Conservation (phyloP, 1,284 basidiomycete genomes). For the Stygiomarasmius scandens region DNA sequence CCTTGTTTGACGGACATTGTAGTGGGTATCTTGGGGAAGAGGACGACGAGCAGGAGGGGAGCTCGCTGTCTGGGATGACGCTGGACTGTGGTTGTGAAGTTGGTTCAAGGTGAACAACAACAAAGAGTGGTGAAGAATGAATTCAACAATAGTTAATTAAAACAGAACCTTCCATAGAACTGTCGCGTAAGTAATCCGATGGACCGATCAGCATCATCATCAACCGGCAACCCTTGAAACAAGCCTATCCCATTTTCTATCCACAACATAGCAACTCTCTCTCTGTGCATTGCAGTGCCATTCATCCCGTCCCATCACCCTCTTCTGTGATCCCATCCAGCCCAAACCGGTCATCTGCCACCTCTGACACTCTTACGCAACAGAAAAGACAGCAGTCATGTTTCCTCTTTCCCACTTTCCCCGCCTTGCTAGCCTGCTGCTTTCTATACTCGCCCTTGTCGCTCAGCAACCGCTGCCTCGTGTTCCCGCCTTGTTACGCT, state of each 20-base stretch:
- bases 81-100: conserved; percentile 11
- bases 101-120: conserved; percentile 15
- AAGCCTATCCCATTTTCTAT: not conserved
- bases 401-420: too few relatives aligned
- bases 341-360: too few relatives aligned
- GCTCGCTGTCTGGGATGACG: conserved; percentile 14
- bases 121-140: conserved; percentile 23
- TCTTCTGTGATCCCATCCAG: not conserved
- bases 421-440: too few relatives aligned
- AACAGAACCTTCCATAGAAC: conserved; percentile 15
- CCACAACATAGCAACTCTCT: not conserved
- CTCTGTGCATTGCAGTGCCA: not conserved
- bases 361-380: too few relatives aligned
- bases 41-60: conserved; percentile 4
- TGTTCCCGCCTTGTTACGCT: too few relatives aligned
- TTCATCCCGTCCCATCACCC: not conserved
- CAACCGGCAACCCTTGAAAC: conserved; percentile 9
- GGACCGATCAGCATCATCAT: conserved; percentile 6
- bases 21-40: conserved; percentile 10
- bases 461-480: too few relatives aligned
- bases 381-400: too few relatives aligned
- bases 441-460: too few relatives aligned
- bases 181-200: conserved; percentile 17
- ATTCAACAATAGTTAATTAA: conserved; percentile 21
- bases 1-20: conserved; percentile 47